Conservation (phyloP, 1,139 yeast species). For the Nematodospora anomalae region DNA sequence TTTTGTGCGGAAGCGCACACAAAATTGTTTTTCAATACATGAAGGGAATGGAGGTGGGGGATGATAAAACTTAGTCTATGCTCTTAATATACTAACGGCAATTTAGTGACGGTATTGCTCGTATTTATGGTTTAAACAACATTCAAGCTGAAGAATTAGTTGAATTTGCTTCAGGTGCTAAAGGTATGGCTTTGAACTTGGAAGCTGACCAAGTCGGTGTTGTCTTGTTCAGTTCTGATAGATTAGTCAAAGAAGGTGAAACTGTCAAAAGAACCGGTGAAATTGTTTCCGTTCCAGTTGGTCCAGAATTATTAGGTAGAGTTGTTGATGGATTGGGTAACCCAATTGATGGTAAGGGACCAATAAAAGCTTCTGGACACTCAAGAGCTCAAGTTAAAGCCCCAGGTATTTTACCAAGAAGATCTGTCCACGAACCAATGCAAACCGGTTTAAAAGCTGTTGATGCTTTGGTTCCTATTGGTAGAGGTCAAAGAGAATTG, state of each 20-base stretch:
- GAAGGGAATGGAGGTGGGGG: background rate
- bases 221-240: conserved; percentile 99
- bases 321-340: conserved; percentile 99
- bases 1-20: conserved; percentile 8
- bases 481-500: conserved; percentile 99
- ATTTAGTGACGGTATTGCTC: conserved; percentile 98
- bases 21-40: background rate
- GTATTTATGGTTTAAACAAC: conserved; percentile 99
- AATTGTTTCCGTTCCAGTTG: conserved; percentile 99
- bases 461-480: conserved; percentile 98
- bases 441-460: conserved; percentile 99
- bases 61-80: background rate
- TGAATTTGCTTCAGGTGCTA: conserved; percentile 98
- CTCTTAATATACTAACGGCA: conserved; percentile 23
- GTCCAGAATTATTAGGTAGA: conserved; percentile 98
- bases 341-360: conserved; percentile 99
- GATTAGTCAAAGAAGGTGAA: conserved; percentile 99
- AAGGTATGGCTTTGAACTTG: conserved; percentile 99
- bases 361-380: conserved; percentile 80
- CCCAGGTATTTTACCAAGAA: conserved; percentile 99
- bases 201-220: conserved; percentile 99
- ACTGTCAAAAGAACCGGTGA: conserved; percentile 99
- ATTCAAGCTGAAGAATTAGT: conserved; percentile 99
- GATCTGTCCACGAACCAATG: conserved; percentile 98
- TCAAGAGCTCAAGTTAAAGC: conserved; percentile 99